Evolutionary conservation across 352 stramenopile genomes (phyloP), one percentile per base, ranked within the genome.

Genomic region (Pythium phragmitis): DNA sequence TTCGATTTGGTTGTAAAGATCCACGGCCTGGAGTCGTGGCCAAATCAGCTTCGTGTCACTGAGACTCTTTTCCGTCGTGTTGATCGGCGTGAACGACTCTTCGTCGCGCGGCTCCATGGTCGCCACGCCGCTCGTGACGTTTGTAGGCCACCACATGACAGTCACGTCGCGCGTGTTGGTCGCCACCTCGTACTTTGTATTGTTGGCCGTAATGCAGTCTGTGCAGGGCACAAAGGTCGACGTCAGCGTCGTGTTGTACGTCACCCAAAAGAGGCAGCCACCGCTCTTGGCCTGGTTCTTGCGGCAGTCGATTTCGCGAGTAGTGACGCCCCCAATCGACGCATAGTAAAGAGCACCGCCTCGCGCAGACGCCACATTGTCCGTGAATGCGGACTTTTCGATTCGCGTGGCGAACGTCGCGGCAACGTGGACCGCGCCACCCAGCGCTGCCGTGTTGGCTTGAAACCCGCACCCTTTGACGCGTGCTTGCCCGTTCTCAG

Each of bases 221-320:
- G 17, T 58, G 26, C 79, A 91, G 11, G 77, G 77, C 17, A 79
- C 61, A 2, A 76, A 37, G 2, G 68, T 57, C 3, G 45, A 41
- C 4, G 57, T 34, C 34, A 72, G 47, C 4, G 5, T 16, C 3
- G 43, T 16, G 21, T 64, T 36, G 23, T 76, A 74, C 0, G 76
- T 79, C n/a, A 77, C 37, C 81, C 81, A 91, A 52, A 85, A 91
- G 1, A 91, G 60, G 55, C 81, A 91, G 0, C 81, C 81, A 3
- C 79, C 81, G 37, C 81, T 91, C 45, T 57, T 62, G 0, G 81
- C 81, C 14, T 33, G 54, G 48, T 91, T 91, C 0, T 37, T 19
- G 30, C 36, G 60, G 37, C 77, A 88, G 4, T 56, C 58, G 39
- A 87, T 68, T 8, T 21, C 30, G 3, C 30, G 45, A 2, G 70